A percentile compares a stretch with the other conserved stretches of the same genome.
phyloP scores from a whole-genome alignment of 805 yeast species.

The Hermanozyma aechmeae region DNA sequence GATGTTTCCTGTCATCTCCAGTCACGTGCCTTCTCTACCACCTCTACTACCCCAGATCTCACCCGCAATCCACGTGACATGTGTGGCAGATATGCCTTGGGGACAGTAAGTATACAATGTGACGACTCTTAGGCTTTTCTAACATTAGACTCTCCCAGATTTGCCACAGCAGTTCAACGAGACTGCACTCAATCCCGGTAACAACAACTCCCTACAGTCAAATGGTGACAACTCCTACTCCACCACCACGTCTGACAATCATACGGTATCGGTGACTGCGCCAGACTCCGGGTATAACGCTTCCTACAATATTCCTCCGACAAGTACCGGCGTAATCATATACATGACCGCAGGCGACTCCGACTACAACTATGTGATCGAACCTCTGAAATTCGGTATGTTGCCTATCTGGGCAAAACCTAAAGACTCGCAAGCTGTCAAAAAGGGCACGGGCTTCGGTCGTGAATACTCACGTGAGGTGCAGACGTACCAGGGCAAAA shows the following conservation, averaged over 20 bases:
- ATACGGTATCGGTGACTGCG: conserved; percentile 3
- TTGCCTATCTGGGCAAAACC: conserved; percentile 61
- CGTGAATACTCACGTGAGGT: conserved; percentile 19
- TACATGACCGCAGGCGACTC: conserved; percentile 8
- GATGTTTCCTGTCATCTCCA: too few species aligned
- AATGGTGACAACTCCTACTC: conserved; percentile 2
- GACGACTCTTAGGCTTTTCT: too few species aligned
- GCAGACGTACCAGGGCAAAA: conserved; percentile 30
- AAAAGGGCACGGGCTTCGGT: conserved; percentile 9
- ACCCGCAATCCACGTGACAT: too few species aligned
- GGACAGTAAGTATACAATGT: conserved; percentile 9
- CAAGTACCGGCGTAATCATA: conserved; percentile 37
- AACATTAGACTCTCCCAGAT: conserved; percentile 7
- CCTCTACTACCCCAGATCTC: too few species aligned
- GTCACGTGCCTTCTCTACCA: too few species aligned
- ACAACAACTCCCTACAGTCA: not conserved
- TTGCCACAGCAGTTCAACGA: conserved; percentile 6
- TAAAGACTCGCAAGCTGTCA: conserved; percentile 21
- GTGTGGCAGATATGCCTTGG: conserved; percentile 13
- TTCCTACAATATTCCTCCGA: conserved; percentile 58
- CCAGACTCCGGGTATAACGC: conserved; percentile 13
- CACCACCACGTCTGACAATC: conserved; percentile 2
- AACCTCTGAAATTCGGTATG: conserved; percentile 74
- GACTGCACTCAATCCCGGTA: conserved; percentile 2
- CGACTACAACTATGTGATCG: conserved; percentile 15